phyloP scores from a whole-genome alignment of 1,284 basidiomycete species.

The Neolentinus lepideus region DNA sequence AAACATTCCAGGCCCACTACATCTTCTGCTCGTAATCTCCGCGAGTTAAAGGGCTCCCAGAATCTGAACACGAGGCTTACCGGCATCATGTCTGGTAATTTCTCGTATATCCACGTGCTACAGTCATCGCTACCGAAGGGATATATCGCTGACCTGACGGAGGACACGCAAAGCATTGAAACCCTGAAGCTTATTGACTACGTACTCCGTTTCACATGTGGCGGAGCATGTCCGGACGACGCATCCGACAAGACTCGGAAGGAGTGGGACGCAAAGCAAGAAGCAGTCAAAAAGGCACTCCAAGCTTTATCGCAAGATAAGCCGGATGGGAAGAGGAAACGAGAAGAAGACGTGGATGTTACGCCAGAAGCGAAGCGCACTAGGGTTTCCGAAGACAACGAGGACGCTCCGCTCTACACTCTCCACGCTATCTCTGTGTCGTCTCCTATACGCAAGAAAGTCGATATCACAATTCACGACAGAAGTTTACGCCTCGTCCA shows the following conservation, averaged over 20 bases:
- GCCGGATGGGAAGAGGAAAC: not conserved
- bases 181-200: not conserved
- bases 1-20: too few relatives aligned
- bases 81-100: too few relatives aligned
- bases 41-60: too few relatives aligned
- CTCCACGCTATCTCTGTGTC: conserved; percentile 53
- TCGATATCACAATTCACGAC: conserved; percentile 48
- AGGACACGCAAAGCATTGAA: not conserved
- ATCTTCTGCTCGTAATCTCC: too few relatives aligned
- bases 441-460: conserved; percentile 65
- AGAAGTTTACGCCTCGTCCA: conserved; percentile 42
- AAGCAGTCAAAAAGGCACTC: not conserved
- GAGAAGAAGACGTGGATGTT: not conserved
- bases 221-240: not conserved
- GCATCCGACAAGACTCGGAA: not conserved
- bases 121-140: not conserved
- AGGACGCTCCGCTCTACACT: conserved; percentile 40
- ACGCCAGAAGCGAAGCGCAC: not conserved
- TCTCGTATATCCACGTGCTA: not conserved
- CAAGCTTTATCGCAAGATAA: not conserved
- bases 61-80: too few relatives aligned
- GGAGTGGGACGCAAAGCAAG: conserved; percentile 2
- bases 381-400: conserved; percentile 10
- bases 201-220: not conserved
- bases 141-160: not conserved